Evolutionary conservation across 2,329 filamentous ascomycete genomes (phyloP), one percentile per base, ranked within the genome.

Genomic region (Fusarium equiseti): DNA sequence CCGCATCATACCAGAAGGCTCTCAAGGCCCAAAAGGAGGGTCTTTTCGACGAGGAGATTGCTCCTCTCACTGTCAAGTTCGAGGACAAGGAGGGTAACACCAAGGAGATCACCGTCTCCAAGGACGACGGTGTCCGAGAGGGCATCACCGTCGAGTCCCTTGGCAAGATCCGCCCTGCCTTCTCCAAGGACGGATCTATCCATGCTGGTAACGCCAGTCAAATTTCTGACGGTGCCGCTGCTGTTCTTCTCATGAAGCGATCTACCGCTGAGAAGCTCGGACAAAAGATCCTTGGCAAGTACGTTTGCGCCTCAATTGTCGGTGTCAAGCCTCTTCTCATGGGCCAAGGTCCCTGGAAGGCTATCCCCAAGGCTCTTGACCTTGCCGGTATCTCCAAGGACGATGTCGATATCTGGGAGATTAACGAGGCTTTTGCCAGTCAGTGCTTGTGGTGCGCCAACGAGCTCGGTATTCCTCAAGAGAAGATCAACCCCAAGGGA

Each of bases 371-470:
- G 79, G 95, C 93, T 6, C 90, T 98, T 60, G 88, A 93, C 79
- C 95, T 96, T 81, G 93, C 95, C 1, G 94, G 95, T 65, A 90
- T 99, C 75, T 86, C 85, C 79, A 93, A 91, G 82, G 91, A 97
- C 61, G 95, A 98, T 74, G 94, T 99, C 31, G 96, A 98, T 80
- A 95, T 98, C 78, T 98, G 89, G 78, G 96, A 99, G 88, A 98
- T 99, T 87, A 99, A 99, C 86, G 96, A 99, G 88, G 96, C 96
- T 2, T 99, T 99, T 81, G 96, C 96, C 32, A 93, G 90, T 70
- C 95, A 98, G 87, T 97, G 94, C 82, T 82, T 98, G 73, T 98
- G 92, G 92, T 98, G 94, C 81, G 89, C 93, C 70, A 93, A 96
- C 77, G 91, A 98, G 85, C 88, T 99, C 24, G 91, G 91, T 46